Evolutionary conservation across 495 filamentous ascomycete species (phyloP), one percentile per base, ranked within the genome.

Genomic region (Astrocystis sublimbata): DNA sequence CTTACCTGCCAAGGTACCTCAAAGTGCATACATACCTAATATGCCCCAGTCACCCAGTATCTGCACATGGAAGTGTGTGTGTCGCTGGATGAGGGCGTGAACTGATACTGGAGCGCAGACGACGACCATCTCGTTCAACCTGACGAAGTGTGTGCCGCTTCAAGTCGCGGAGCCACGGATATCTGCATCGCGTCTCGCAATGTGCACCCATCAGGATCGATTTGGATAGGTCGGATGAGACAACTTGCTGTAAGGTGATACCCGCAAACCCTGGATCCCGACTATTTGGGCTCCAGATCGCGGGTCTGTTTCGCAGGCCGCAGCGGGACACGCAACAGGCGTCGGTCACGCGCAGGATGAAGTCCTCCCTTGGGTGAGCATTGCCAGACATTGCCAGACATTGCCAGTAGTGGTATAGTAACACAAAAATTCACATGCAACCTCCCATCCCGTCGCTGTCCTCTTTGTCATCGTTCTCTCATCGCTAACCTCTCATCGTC

Each of bases 271-370:
- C 57, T 40, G 43, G 42, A 33, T 60, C 58, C 46, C 46, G 58
- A 60, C 10, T 60, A 17, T 24, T 60, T 36, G 45, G 46, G 45
- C 58, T 60, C 43, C 24, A 40, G 58, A 54, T 61, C 59, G 35
- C 24, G 35, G 59, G 49, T 47, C 47, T 40, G 28, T 19, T 21
- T 40, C 8, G 49, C 36, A 36, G 49, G 38, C 50, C 35, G 59
- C 49, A 61, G 49, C 28, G 36, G 38, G 23, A 41, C 58, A n/a
- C 26, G 36, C 59, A 33, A 54, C 47, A 36, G 49, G 26, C 31
- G 15, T 21, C 28, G 41, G 49, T 61, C 59, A 61, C 36, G 59
- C 49, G 36, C 49, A 42, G 23, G 49, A 45, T 8, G n/a, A 30
- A 19, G 9, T 33, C 33, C 19, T 40, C 38, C 40, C 36, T 45